phyloP scores from a whole-genome alignment of 441 rosid genomes.

The Gossypium lobatum region DNA sequence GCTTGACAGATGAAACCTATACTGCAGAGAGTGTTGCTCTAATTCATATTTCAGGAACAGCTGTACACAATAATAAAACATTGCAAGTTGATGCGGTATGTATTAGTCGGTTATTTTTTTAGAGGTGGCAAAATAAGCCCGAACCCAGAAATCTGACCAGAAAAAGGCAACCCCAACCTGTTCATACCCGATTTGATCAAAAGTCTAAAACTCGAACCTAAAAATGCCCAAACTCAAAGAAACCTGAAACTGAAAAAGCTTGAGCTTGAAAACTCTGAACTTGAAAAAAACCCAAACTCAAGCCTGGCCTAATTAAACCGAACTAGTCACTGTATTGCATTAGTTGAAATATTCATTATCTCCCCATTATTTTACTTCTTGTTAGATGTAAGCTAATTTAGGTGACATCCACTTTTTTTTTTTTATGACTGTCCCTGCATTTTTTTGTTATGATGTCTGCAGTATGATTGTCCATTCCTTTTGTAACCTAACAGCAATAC shows the following conservation, averaged over 20 bases:
- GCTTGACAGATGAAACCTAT: constrained; percentile 69
- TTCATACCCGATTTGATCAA: too few relatives aligned
- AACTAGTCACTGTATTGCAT: too few relatives aligned
- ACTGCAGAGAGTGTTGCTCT: constrained; percentile 68
- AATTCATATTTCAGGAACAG: constrained; percentile 77
- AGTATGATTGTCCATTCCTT: neutral
- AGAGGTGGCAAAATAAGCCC: too few relatives aligned
- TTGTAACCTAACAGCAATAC: neutral
- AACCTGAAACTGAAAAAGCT: too few relatives aligned
- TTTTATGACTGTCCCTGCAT: neutral
- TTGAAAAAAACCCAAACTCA: too few relatives aligned
- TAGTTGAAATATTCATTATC: neutral
- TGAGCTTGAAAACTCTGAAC: too few relatives aligned
- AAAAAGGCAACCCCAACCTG: too few relatives aligned
- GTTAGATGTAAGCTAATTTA: neutral
- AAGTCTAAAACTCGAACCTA: too few relatives aligned
- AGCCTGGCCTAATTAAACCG: too few relatives aligned
- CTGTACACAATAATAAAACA: constrained; percentile 60
- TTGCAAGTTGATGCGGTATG: constrained; percentile 90
- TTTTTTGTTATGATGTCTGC: constrained; percentile 4
- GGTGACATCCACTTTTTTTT: neutral
- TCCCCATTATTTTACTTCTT: neutral
- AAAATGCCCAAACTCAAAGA: too few relatives aligned
- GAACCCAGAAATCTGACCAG: too few relatives aligned
- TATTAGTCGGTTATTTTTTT: constrained; percentile 15